Conservation (phyloP, 78 protist species). For the Bigelowiella natans region DNA sequence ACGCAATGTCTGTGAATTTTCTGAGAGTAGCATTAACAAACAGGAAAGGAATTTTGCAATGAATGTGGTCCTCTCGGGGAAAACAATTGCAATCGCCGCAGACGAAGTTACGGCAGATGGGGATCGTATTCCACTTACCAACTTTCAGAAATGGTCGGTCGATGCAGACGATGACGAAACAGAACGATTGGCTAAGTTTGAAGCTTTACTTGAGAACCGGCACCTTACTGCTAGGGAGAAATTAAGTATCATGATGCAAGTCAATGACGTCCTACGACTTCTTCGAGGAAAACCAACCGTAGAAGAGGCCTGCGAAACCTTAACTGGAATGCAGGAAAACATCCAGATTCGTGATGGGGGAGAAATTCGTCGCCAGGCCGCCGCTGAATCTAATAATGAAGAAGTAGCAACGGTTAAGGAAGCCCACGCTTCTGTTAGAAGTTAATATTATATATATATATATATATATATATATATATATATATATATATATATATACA, state of each 20-base stretch:
- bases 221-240: neutral
- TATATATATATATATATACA: neutral
- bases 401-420: neutral
- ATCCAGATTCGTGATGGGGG: neutral
- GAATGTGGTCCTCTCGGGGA: neutral
- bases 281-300: neutral
- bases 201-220: neutral
- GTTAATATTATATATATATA: neutral
- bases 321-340: neutral
- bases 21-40: too few species aligned
- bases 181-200: neutral
- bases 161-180: neutral
- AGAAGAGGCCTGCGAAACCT: neutral
- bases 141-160: neutral
- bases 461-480: neutral
- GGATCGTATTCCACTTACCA: neutral
- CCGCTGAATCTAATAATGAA: neutral
- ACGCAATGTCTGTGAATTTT: too few species aligned
- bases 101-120: neutral
- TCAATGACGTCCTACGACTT: neutral
- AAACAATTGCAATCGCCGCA: neutral
- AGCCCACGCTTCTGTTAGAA: neutral
- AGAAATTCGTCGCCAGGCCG: neutral
- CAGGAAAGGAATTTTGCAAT: neutral
- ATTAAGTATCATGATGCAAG: neutral